Evolutionary conservation across 1,284 basidiomycete genomes (phyloP).

Genomic region (Phellinidium pouzarii): DNA sequence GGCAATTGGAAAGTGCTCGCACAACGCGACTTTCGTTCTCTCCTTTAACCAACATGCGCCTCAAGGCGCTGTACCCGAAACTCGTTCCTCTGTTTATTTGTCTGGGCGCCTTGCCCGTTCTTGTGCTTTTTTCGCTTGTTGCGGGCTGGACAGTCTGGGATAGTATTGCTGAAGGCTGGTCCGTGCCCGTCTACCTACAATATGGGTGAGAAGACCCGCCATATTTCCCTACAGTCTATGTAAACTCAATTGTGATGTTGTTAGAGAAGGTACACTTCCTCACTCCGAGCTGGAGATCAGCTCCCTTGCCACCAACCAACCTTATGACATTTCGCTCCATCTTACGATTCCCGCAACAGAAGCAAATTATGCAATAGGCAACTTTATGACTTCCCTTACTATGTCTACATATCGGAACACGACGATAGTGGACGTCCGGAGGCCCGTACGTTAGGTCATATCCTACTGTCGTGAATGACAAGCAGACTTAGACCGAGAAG

Average conservation of each 20-base stretch:
- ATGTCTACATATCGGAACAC: slow-evolving; percentile 51
- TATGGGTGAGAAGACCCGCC: slow-evolving; percentile 78
- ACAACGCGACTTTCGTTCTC: too few relatives aligned
- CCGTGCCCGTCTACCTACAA: slow-evolving; percentile 57
- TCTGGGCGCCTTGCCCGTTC: slow-evolving; percentile 52
- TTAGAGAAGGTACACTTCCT: slow-evolving; percentile 55
- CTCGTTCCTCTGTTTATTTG: slow-evolving; percentile 57
- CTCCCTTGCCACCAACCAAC: slow-evolving; percentile 47
- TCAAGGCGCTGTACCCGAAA: slow-evolving; percentile 44
- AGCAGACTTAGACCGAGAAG: slow-evolving; percentile 30
- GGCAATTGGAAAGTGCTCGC: too few relatives aligned
- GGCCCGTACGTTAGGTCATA: slow-evolving; percentile 46
- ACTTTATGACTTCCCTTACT: slow-evolving; percentile 69
- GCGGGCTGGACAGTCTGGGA: slow-evolving; percentile 70
- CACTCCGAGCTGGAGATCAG: slow-evolving; percentile 51
- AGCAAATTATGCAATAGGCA: slow-evolving; percentile 64
- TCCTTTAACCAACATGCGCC: too few relatives aligned
- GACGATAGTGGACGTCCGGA: slow-evolving; percentile 50
- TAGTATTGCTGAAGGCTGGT: slow-evolving; percentile 60
- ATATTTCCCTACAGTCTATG: not conserved
- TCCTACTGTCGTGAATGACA: not conserved
- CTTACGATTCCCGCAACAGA: slow-evolving; percentile 61
- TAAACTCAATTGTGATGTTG: not conserved
- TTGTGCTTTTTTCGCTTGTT: slow-evolving; percentile 49
- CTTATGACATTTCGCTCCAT: slow-evolving; percentile 63